Evolutionary conservation across 202 grass and related monocot genomes (phyloP), one percentile per base, ranked within the genome.

Genomic region (Zoysia matrella): DNA sequence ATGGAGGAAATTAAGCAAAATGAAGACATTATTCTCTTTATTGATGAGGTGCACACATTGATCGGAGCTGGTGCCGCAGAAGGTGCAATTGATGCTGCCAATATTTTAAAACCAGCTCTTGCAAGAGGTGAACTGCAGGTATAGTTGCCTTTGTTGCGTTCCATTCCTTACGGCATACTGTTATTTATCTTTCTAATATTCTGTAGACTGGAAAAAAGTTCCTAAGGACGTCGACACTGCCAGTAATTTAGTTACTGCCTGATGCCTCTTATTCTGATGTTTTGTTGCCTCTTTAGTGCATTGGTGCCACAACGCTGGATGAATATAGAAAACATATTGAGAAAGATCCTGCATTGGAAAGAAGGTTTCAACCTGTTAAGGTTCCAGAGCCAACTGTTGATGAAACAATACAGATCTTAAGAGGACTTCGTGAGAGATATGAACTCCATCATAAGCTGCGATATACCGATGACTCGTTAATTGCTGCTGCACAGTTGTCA

Each of bases 1-100:
- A 97, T 97, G 94, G 94, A 97, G 62, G 94, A 97, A 85, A 97
- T 97, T 78, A 97, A 93, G 73, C 94, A 97, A 81, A 93, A 84
- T 45, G 94, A 97, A 65, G 91, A 97, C 68, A 97, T 97, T 60
- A 97, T 97, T 50, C 88, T 97, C 67, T 97, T 97, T 71, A 97
- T 97, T 75, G 94, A 97, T 89, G 94, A 97, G 82, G 94, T 97
- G 54, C 94, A 97, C 78, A 97, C 94, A 22, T 81, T 97, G 74
- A 97, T 97, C 9, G 94, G 94, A 86, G 94, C 94, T 61, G 94
- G 94, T 90, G 94, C 94, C 57, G 94, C 94, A 18, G 94, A 97
- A 90, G 94, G 94, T 69, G 94, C 94, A 72, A 97, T 97, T 87
- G 94, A 97, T 89, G 94, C 94, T 78, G 94, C 94, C 44, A 97